Evolutionary conservation across 108 stramenopile species (phyloP), one percentile per base, ranked within the genome.

Genomic region (Mayamaea pseudoterrestris): DNA sequence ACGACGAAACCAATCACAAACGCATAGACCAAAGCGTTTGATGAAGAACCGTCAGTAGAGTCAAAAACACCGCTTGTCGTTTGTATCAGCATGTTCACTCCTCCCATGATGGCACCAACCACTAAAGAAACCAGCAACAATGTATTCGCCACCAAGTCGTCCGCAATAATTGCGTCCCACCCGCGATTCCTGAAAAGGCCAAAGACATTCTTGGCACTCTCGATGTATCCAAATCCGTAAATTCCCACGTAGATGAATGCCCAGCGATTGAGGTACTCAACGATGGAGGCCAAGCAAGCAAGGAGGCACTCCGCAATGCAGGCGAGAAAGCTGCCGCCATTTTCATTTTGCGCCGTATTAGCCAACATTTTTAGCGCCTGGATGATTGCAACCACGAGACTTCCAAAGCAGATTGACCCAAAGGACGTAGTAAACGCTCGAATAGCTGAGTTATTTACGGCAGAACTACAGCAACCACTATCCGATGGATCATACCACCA

Each of bases 351-450:
- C 1, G 87, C 87, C 22, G 47, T 52, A 16, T 71, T 44, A 5
- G 80, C 68, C 32, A 93, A 42, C 20, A 67, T 36, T 47, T 69
- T 45, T 6, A 92, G 44, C 17, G 91, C 76, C 47, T 87, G 74
- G 26, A 92, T 54, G 41, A 96, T 74, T 16, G 92, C 95, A 4
- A 89, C 85, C 14, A 96, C 35, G 0, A 96, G 64, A 0, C 63
- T 65, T 17, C 95, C 95, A 51, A 93, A 79, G 61, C 90, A 92
- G 62, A 96, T 93, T 31, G 66, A 69, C 12, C 95, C 95, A 61
- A 96, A 90, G 24, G 83, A 83, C 5, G 69, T 69, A 8, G 92
- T 90, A 25, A 77, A 60, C 30, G 87, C 57, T 27, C 83, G 71
- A 39, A 79, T 31, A 22, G 87, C 67, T 11, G 60, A 61, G 32